phyloP scores from a whole-genome alignment of 768 basidiomycete genomes.

The Crepidotus variabilis region DNA sequence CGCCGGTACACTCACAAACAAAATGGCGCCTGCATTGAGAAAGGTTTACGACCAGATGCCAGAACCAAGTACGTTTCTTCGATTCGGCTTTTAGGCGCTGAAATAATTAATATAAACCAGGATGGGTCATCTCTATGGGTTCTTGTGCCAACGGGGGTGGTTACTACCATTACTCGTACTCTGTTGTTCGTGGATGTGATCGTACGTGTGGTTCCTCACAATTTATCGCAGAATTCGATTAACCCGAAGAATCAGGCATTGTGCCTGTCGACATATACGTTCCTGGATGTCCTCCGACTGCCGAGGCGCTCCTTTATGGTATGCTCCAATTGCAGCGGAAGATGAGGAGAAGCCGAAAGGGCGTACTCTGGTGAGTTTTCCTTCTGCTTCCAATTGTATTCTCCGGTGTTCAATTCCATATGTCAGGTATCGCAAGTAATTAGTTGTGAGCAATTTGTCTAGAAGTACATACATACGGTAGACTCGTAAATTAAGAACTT shows the following conservation, averaged over 20 bases:
- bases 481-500: not conserved
- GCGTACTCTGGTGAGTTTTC: slow-evolving; percentile 72
- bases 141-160: slow-evolving; percentile 98
- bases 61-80: slow-evolving; percentile 85
- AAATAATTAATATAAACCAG: slow-evolving; percentile 26
- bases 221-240: slow-evolving; percentile 3
- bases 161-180: slow-evolving; percentile 98
- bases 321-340: slow-evolving; percentile 97
- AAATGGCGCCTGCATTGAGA: slow-evolving; percentile 97
- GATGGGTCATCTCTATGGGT: slow-evolving; percentile 99
- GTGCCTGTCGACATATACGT: slow-evolving; percentile 99
- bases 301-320: slow-evolving; percentile 95
- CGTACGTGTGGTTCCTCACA: slow-evolving; percentile 43
- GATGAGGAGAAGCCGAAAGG: slow-evolving; percentile 86
- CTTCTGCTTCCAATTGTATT: not conserved
- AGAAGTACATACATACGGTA: not conserved
- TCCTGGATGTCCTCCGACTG: slow-evolving; percentile 90
- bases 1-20: slow-evolving; percentile 97
- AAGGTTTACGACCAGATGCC: slow-evolving; percentile 99
- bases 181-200: slow-evolving; percentile 97
- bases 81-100: too few relatives aligned
- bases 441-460: not conserved
- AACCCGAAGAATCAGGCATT: slow-evolving; percentile 53
- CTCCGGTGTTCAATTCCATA: not conserved
- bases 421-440: not conserved